These are phyloP conservation scores for Saprolegnia diclina DNA, from an alignment of 352 stramenopile species.

Conservation along the genomic window DNA sequence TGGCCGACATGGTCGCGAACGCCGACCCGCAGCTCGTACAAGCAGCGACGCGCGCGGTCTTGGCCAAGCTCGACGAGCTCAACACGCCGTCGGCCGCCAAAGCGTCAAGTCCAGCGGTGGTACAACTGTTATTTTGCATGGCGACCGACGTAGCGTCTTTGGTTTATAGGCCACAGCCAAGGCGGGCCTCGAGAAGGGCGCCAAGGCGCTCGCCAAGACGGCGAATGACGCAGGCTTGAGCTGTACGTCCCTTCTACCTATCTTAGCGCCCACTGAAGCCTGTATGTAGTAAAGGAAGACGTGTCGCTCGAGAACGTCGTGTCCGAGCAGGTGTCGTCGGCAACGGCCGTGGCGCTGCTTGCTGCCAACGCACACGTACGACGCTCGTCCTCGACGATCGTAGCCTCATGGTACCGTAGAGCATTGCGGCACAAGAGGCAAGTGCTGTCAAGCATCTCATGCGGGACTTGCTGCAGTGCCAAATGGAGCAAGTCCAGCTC, in stretches of 20 bases:
- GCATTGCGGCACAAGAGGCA: slow-evolving; percentile 41
- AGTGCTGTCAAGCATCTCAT: slow-evolving; percentile 48
- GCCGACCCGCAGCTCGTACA: slow-evolving; percentile 69
- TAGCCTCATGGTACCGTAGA: neutral
- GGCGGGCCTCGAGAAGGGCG: neutral
- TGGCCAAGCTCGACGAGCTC: slow-evolving; percentile 56
- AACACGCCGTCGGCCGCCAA: slow-evolving; percentile 39
- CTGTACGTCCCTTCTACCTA: neutral
- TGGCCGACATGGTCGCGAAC: slow-evolving; percentile 46
- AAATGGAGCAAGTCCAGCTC: slow-evolving; percentile 70
- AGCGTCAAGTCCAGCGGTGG: neutral
- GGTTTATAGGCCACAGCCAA: neutral
- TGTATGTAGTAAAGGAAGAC: slow-evolving; percentile 36
- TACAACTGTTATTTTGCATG: neutral
- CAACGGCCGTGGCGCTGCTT: slow-evolving; percentile 54
- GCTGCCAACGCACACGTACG: slow-evolving; percentile 40
- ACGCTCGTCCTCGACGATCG: neutral
- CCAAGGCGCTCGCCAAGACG: slow-evolving; percentile 9
- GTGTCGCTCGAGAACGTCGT: slow-evolving; percentile 39
- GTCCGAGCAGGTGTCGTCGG: slow-evolving; percentile 52
- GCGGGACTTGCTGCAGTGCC: slow-evolving; percentile 54
- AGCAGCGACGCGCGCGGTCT: slow-evolving; percentile 55
- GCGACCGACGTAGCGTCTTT: slow-evolving; percentile 21
- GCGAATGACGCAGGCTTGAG: slow-evolving; percentile 18
- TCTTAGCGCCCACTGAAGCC: neutral